Evolutionary conservation across 2,329 filamentous ascomycete species (phyloP).

Genomic region (Pestalotiopsis sp.): DNA sequence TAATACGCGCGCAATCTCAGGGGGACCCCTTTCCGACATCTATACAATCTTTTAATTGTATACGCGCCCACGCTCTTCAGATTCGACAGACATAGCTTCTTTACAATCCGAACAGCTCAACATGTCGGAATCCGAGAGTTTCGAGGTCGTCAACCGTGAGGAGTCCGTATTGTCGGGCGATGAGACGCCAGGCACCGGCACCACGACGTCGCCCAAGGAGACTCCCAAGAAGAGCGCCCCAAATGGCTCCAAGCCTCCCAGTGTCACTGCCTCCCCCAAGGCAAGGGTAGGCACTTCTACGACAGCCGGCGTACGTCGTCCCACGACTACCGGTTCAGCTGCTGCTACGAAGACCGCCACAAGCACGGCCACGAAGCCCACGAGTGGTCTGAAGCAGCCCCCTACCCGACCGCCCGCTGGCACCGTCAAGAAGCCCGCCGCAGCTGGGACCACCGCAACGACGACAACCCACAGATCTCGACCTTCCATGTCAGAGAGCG

Average conservation of each 20-base stretch:
- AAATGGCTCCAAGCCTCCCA: conserved; percentile 36
- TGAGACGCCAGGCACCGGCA: conserved; percentile 33
- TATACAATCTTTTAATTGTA: not conserved
- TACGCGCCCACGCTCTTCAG: not conserved
- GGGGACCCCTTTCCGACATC: not conserved
- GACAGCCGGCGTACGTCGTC: conserved; percentile 32
- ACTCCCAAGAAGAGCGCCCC: conserved; percentile 27
- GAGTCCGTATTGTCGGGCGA: conserved; percentile 40
- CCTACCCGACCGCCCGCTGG: conserved; percentile 49
- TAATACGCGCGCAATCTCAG: not conserved
- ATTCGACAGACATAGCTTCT: not conserved
- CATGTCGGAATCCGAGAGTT: conserved; percentile 52
- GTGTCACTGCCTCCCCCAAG: conserved; percentile 16
- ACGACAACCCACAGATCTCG: conserved; percentile 47
- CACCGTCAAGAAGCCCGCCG: conserved; percentile 33
- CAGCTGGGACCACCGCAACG: conserved; percentile 34
- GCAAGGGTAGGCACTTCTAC: conserved; percentile 21
- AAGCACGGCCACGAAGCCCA: conserved; percentile 36
- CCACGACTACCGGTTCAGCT: conserved; percentile 31
- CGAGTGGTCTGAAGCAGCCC: conserved; percentile 48
- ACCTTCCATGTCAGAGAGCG: conserved; percentile 54
- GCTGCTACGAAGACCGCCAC: conserved; percentile 31
- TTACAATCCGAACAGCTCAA: conserved; percentile 15
- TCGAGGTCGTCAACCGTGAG: conserved; percentile 47
- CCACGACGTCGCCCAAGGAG: conserved; percentile 32